Percentiles rank a stretch among this genome's conserved stretches.
phyloP scores from a whole-genome alignment of 1,284 basidiomycete genomes.

The Vanrija pseudolonga region DNA sequence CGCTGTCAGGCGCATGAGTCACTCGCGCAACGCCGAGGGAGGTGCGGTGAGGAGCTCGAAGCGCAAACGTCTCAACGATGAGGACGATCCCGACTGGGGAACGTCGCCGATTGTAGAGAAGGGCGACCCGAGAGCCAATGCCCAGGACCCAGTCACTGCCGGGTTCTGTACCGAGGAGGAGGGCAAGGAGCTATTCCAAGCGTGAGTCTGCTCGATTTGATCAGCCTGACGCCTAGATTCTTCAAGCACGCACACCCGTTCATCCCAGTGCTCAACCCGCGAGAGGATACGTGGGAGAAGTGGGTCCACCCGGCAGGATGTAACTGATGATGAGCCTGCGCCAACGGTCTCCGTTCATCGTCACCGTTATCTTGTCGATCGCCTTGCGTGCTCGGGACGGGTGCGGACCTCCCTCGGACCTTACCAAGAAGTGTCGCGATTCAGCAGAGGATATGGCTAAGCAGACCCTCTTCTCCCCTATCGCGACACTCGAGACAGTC shows the following conservation, averaged over 20 bases:
- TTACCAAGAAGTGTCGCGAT: conserved; percentile 14
- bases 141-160: conserved; percentile 19
- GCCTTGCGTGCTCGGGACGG: conserved; percentile 5
- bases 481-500: conserved; percentile 25
- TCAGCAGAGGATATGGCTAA: conserved; percentile 27
- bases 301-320: neutral
- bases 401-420: conserved; percentile 7
- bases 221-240: conserved; percentile 15
- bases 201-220: conserved; percentile 8
- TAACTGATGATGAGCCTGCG: conserved; percentile 17
- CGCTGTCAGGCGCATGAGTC: neutral
- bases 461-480: conserved; percentile 28
- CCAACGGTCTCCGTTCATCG: conserved; percentile 23
- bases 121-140: neutral
- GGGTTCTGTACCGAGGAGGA: conserved; percentile 18
- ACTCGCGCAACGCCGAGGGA: neutral
- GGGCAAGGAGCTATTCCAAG: conserved; percentile 18
- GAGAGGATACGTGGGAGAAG: conserved; percentile 29
- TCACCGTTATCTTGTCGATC: conserved; percentile 28
- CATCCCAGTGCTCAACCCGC: conserved; percentile 27
- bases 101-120: neutral
- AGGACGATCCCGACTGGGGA: neutral
- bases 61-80: neutral
- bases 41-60: neutral
- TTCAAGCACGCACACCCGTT: conserved; percentile 26